phyloP scores from a whole-genome alignment of 192 early-diverging fungal species.

The Gryganskiella cystojenkinii region DNA sequence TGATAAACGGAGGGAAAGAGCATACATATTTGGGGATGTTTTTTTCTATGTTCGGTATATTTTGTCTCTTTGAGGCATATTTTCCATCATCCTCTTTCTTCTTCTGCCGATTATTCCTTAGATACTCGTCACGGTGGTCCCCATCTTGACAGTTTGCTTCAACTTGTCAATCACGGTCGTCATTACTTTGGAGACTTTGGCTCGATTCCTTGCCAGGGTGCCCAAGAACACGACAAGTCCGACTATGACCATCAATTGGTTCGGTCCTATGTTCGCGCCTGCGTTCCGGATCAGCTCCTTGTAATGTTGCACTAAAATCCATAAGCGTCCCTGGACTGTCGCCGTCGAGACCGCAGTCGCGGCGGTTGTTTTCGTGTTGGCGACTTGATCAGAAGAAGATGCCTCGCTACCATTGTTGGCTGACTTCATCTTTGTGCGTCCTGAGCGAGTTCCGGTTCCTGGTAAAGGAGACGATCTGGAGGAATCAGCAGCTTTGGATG shows the following conservation, averaged over 20 bases:
- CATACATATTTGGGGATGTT: too few species aligned
- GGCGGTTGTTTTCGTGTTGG: conserved; percentile 9
- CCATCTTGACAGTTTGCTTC: conserved; percentile 48
- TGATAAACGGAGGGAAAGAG: too few species aligned
- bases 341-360: not conserved
- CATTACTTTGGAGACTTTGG: conserved; percentile 15
- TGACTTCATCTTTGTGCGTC: too few species aligned
- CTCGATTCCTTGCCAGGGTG: conserved; percentile 24
- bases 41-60: too few species aligned
- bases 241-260: conserved; percentile 37
- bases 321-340: conserved; percentile 10
- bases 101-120: too few species aligned
- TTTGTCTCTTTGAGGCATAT: too few species aligned
- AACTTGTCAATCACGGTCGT: conserved; percentile 30
- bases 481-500: too few species aligned
- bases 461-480: too few species aligned
- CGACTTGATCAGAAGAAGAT: not conserved
- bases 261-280: conserved; percentile 16
- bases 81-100: too few species aligned
- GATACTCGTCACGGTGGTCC: conserved; percentile 39
- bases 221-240: conserved; percentile 41
- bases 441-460: too few species aligned
- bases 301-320: conserved; percentile 29
- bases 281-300: conserved; percentile 12
- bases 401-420: not conserved